Conservation (phyloP, 2,329 filamentous ascomycete genomes). For the Tolypocladium capitatum region DNA sequence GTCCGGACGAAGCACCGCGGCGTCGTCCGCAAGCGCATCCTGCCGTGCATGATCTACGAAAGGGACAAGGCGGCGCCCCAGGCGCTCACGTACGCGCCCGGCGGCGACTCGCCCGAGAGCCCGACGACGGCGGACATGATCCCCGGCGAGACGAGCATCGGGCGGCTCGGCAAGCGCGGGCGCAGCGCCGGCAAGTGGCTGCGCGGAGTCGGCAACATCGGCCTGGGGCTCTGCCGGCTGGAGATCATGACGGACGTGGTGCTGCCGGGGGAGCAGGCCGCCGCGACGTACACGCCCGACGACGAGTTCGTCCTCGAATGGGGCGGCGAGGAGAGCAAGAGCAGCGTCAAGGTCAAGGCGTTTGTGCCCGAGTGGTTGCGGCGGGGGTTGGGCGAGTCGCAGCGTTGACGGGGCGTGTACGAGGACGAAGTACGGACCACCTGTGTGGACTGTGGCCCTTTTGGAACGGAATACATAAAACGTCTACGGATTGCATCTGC, state of each 20-base stretch:
- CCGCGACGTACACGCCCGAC: conserved; percentile 45
- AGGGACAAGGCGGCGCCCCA: conserved; percentile 23
- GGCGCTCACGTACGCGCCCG: conserved; percentile 33
- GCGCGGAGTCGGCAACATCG: conserved; percentile 67
- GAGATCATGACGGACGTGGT: conserved; percentile 79
- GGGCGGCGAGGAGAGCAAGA: conserved; percentile 27
- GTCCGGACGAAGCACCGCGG: conserved; percentile 91
- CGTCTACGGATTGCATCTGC: too few species aligned
- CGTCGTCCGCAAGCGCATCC: conserved; percentile 77
- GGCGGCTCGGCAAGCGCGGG: conserved; percentile 39
- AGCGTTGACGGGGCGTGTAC: conserved; percentile 6
- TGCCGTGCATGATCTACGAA: conserved; percentile 66
- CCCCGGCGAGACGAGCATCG: conserved; percentile 35
- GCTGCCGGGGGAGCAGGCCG: conserved; percentile 54
- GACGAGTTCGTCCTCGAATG: conserved; percentile 49
- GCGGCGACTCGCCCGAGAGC: conserved; percentile 11
- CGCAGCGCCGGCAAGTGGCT: conserved; percentile 74
- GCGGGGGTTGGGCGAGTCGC: conserved; percentile 20
- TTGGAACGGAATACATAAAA: too few species aligned
- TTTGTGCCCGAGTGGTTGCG: conserved; percentile 71
- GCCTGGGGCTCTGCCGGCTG: conserved; percentile 72
- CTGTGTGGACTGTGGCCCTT: too few species aligned
- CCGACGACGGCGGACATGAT: conserved; percentile 21
- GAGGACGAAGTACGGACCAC: background rate
- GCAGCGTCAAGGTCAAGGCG: conserved; percentile 50